Evolutionary conservation across 495 filamentous ascomycete species (phyloP).

Genomic region (Aspergillus cavernicola): DNA sequence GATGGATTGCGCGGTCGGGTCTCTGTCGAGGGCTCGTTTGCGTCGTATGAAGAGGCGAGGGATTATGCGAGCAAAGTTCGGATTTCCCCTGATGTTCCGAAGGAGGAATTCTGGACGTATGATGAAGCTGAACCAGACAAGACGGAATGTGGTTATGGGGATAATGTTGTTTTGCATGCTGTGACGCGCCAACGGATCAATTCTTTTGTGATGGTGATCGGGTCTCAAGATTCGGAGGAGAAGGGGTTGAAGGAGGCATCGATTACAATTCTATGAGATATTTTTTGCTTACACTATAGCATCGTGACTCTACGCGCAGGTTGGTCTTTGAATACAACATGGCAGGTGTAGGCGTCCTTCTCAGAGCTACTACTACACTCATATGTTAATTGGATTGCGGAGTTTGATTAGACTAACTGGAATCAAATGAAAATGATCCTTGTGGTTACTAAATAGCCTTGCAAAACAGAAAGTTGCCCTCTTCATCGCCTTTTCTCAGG

Average conservation of each 20-base stretch:
- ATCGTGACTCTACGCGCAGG: too few relatives aligned
- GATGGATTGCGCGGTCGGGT: conserved; percentile 10
- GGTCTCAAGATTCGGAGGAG: conserved; percentile 16
- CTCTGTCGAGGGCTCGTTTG: conserved; percentile 16
- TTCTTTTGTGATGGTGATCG: conserved; percentile 21
- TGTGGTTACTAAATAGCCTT: too few relatives aligned
- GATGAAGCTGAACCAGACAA: conserved; percentile 15
- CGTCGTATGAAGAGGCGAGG: conserved; percentile 14
- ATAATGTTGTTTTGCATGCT: conserved; percentile 24
- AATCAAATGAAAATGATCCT: too few relatives aligned
- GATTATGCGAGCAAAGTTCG: conserved; percentile 14
- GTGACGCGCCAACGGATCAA: conserved; percentile 14
- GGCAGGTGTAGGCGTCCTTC: too few relatives aligned
- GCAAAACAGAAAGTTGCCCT: too few relatives aligned
- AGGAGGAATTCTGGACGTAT: conserved; percentile 19
- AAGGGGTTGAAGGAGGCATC: conserved; percentile 17
- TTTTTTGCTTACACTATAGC: too few relatives aligned
- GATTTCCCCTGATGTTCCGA: conserved; percentile 6
- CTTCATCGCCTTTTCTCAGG: too few relatives aligned
- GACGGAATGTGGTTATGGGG: conserved; percentile 18
- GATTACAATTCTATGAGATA: conserved; percentile 3
- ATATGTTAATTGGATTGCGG: too few relatives aligned
- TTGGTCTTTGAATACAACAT: too few relatives aligned
- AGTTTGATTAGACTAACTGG: too few relatives aligned
- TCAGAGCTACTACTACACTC: too few relatives aligned